Conservation (phyloP, 768 basidiomycete genomes). For the Dendrothele bispora region DNA sequence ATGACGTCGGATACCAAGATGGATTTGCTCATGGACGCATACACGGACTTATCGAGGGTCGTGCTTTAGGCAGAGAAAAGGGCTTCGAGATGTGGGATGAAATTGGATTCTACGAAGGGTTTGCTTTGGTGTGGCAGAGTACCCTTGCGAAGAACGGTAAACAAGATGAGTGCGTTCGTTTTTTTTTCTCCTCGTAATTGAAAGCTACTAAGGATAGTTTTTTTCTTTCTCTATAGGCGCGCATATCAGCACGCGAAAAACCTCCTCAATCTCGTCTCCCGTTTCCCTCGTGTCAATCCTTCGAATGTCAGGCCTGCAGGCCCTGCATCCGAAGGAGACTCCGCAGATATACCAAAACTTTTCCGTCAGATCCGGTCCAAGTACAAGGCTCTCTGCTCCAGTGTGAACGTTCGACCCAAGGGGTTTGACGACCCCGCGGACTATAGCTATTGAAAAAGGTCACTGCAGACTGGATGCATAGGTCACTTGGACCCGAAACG, state of each 20-base stretch:
- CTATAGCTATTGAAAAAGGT: too few relatives aligned
- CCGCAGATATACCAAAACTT: constrained; percentile 71
- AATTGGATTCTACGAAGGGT: constrained; percentile 89
- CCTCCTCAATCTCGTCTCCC: constrained; percentile 67
- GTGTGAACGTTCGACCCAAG: constrained; percentile 63
- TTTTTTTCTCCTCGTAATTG: neutral
- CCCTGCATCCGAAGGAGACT: too few relatives aligned
- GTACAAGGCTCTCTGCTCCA: constrained; percentile 83
- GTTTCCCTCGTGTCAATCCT: constrained; percentile 80
- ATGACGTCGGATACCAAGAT: constrained; percentile 70
- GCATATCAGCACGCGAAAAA: constrained; percentile 60
- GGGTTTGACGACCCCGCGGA: too few relatives aligned
- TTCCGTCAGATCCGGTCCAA: constrained; percentile 83
- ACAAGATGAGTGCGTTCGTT: constrained; percentile 46
- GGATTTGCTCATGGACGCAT: constrained; percentile 84
- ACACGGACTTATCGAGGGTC: constrained; percentile 88
- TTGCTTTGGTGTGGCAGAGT: constrained; percentile 67
- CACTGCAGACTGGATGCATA: too few relatives aligned
- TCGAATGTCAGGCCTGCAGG: constrained; percentile 38
- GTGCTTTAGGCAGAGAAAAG: constrained; percentile 84
- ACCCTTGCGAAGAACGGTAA: constrained; percentile 41
- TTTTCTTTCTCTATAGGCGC: constrained; percentile 39
- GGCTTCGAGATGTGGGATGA: constrained; percentile 98
- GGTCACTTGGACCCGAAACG: too few relatives aligned
- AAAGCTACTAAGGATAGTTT: too few relatives aligned